Evolutionary conservation across 805 yeast species (phyloP).

Genomic region (Candida nanaspora): DNA sequence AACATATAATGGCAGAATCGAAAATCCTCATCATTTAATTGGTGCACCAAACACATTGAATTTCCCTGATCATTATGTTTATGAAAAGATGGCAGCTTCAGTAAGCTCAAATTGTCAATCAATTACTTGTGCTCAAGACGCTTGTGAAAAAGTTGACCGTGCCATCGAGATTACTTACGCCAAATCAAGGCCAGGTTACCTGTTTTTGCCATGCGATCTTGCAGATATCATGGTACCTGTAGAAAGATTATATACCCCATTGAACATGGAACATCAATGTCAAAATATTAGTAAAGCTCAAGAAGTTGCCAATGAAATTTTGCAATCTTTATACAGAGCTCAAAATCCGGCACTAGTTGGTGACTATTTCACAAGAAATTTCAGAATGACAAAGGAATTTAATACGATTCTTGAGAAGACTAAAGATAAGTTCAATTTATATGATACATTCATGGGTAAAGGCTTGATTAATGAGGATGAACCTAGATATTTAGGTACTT

Average conservation of each 20-base stretch:
- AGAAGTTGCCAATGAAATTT: constrained; percentile 23
- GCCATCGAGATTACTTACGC: constrained; percentile 51
- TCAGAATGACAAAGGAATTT: constrained; percentile 27
- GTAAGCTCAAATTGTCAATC: constrained; percentile 49
- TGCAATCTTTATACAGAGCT: constrained; percentile 29
- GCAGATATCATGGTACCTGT: constrained; percentile 42
- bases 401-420: constrained; percentile 21
- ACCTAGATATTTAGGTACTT: constrained; percentile 39
- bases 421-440: constrained; percentile 31
- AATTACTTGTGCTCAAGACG: constrained; percentile 36
- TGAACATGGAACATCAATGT: constrained; percentile 16
- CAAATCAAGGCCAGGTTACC: constrained; percentile 73
- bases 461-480: constrained; percentile 31
- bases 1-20: constrained; percentile 1
- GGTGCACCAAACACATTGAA: constrained; percentile 40
- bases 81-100: constrained; percentile 52
- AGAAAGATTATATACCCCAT: constrained; percentile 26
- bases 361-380: constrained; percentile 34
- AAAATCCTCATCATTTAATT: constrained; percentile 50
- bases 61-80: constrained; percentile 61
- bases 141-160: constrained; percentile 60
- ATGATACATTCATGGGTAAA: constrained; percentile 33
- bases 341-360: constrained; percentile 32
- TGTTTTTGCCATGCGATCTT: constrained; percentile 71
- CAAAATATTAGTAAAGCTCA: constrained; percentile 11